Percentiles rank a stretch among this genome's conserved stretches.
Conservation (phyloP, 495 filamentous ascomycete species). For the Pseudevernia furfuracea region DNA sequence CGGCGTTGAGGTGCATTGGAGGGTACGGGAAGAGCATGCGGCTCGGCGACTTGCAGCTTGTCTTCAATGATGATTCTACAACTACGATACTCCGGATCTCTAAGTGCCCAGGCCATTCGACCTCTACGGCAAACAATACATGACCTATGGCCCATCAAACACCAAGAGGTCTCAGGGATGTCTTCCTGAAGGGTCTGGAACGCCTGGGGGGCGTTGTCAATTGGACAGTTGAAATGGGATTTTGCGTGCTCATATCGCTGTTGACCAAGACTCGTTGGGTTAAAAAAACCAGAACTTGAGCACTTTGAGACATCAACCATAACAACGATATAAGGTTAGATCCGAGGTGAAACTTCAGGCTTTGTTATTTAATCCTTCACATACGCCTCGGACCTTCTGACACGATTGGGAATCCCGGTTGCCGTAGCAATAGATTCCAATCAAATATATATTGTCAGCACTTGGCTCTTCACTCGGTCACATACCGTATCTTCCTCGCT, state of each 20-base stretch:
- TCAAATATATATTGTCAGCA: too few species aligned
- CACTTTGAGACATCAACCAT: too few species aligned
- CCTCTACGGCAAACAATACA: background rate
- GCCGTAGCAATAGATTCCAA: too few species aligned
- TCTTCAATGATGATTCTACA: background rate
- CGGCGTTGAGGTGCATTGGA: background rate
- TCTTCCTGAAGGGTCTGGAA: background rate
- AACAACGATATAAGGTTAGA: too few species aligned
- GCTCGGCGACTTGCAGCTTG: background rate
- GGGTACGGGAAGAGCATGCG: background rate
- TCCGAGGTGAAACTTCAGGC: too few species aligned
- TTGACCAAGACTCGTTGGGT: background rate
- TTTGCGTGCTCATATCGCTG: background rate
- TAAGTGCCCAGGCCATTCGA: background rate
- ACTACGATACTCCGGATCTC: background rate
- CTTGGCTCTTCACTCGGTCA: too few species aligned
- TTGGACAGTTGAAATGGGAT: background rate
- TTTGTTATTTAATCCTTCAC: too few species aligned
- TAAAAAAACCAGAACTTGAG: background rate
- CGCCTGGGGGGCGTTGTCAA: background rate
- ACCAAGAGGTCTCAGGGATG: background rate
- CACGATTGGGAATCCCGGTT: too few species aligned
- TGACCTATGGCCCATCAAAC: background rate
- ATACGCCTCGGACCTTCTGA: too few species aligned
- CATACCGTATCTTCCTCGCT: too few species aligned